These are phyloP conservation scores for Mycena latifolia DNA, from an alignment of 768 basidiomycete genomes.

Conservation along the genomic window DNA sequence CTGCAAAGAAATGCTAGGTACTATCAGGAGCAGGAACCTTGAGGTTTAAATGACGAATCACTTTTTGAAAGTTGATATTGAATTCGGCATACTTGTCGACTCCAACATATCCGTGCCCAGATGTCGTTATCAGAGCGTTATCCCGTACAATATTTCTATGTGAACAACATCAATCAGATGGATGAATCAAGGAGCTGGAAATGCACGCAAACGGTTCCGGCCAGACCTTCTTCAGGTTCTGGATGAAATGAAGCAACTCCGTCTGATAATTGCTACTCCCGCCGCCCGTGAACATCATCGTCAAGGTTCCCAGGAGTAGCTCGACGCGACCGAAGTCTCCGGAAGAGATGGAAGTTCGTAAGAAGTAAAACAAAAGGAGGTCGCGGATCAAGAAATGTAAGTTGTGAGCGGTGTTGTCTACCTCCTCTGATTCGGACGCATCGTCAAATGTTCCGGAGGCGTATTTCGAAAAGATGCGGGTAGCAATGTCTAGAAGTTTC, in stretches of 20 bases:
- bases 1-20: constrained; percentile 1
- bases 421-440: neutral
- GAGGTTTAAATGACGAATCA: neutral
- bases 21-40: too few relatives aligned
- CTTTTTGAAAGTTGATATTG: constrained; percentile 22
- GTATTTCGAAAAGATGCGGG: neutral
- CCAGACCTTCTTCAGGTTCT: constrained; percentile 19
- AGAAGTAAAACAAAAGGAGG: neutral
- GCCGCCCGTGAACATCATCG: constrained; percentile 16
- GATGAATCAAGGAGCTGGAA: too few relatives aligned
- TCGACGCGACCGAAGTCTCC: constrained; percentile 15
- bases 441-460: neutral
- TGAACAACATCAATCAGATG: too few relatives aligned
- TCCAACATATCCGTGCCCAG: neutral
- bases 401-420: constrained; percentile 11
- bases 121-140: constrained; percentile 8
- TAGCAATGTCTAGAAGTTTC: constrained; percentile 18
- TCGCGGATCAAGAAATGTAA: constrained; percentile 1
- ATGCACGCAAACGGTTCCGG: constrained; percentile 8
- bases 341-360: constrained; percentile 1
- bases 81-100: constrained; percentile 18
- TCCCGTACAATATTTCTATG: constrained; percentile 13
- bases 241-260: constrained; percentile 9
- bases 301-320: constrained; percentile 1
- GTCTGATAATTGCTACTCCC: constrained; percentile 10